These are phyloP conservation scores for Solanum lycopersicoides DNA, from an alignment of 257 asterid species.

Conservation along the genomic window DNA sequence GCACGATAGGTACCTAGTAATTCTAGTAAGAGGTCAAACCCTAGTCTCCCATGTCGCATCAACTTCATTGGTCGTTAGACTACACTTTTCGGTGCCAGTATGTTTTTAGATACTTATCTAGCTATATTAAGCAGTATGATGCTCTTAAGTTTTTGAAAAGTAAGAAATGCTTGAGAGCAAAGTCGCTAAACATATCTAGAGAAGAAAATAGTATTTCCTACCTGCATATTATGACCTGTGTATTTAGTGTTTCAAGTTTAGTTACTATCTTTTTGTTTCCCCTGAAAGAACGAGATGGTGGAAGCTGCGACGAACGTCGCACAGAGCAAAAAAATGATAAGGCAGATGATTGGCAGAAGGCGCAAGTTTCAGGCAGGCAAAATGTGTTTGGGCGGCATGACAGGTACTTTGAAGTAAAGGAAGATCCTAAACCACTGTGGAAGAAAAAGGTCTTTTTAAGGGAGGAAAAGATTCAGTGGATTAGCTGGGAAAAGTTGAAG, in stretches of 20 bases:
- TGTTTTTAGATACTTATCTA: background rate
- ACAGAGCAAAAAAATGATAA: constrained; percentile 24
- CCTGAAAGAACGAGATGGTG: constrained; percentile 60
- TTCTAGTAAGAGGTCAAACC: background rate
- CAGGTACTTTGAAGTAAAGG: constrained; percentile 53
- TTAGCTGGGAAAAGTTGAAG: constrained; percentile 27
- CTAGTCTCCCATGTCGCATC: background rate
- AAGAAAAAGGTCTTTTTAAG: constrained; percentile 70
- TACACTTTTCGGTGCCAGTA: background rate
- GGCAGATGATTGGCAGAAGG: constrained; percentile 26
- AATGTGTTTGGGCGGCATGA: constrained; percentile 62
- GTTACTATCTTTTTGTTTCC: background rate
- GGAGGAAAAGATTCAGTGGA: constrained; percentile 57
- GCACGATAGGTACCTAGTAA: background rate
- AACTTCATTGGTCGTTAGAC: background rate
- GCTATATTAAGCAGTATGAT: background rate
- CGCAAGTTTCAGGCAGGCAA: constrained; percentile 30
- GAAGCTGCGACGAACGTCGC: constrained; percentile 39
- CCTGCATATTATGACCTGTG: background rate
- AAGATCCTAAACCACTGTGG: constrained; percentile 37
- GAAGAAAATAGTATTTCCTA: background rate
- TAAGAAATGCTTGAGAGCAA: background rate
- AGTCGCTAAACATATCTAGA: background rate
- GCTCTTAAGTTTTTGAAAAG: background rate
- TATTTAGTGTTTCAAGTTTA: background rate